Conservation (phyloP, 2,329 filamentous ascomycete genomes). For the Alternaria sp. region DNA sequence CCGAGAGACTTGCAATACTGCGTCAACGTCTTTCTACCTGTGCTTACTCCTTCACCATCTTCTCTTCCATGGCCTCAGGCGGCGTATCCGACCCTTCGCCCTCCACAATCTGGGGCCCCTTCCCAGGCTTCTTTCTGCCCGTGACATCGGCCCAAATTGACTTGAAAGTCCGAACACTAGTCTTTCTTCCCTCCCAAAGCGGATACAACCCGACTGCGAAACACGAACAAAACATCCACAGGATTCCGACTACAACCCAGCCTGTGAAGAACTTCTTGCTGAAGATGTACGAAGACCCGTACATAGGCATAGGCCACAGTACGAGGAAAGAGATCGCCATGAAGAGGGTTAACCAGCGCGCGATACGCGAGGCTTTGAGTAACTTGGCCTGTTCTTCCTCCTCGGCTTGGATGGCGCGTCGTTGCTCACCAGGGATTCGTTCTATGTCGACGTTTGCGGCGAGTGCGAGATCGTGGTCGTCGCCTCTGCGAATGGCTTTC, state of each 20-base stretch:
- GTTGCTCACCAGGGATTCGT: conserved; percentile 63
- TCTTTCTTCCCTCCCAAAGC: conserved; percentile 77
- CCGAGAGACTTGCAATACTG: not conserved
- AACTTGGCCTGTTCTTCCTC: conserved; percentile 55
- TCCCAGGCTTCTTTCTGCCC: conserved; percentile 37
- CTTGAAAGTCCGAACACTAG: conserved; percentile 68
- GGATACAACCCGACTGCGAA: conserved; percentile 82
- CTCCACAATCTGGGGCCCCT: conserved; percentile 20
- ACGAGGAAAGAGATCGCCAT: conserved; percentile 77
- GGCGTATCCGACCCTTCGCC: conserved; percentile 29
- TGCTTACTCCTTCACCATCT: conserved; percentile 24
- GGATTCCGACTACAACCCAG: conserved; percentile 72
- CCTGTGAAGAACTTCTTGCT: conserved; percentile 83
- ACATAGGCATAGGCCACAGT: conserved; percentile 93
- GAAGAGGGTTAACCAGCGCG: conserved; percentile 65
- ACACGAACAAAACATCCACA: conserved; percentile 79
- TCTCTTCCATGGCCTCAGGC: conserved; percentile 31
- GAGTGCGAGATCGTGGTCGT: conserved; percentile 76
- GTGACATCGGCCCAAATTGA: conserved; percentile 69
- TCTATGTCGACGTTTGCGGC: conserved; percentile 72
- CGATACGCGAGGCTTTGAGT: conserved; percentile 58
- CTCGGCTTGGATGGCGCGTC: conserved; percentile 49
- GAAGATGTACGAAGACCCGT: conserved; percentile 82
- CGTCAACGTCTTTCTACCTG: not conserved
- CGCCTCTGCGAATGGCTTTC: conserved; percentile 77